phyloP scores from a whole-genome alignment of 2,329 filamentous ascomycete species.

The Catunica adiposa region DNA sequence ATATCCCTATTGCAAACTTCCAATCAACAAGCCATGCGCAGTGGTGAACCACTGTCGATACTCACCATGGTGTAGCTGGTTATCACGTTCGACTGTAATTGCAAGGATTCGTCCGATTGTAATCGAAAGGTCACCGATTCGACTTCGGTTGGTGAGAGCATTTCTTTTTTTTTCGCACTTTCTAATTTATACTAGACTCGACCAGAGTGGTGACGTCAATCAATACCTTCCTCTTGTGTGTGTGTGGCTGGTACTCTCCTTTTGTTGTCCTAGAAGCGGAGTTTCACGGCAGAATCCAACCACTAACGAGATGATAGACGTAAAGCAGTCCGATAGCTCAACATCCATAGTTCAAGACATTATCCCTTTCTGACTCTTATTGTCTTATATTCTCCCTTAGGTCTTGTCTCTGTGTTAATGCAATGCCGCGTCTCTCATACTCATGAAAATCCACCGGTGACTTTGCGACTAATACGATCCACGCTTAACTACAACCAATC shows the following conservation, averaged over 20 bases:
- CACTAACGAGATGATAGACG: too few relatives aligned
- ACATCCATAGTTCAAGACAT: too few relatives aligned
- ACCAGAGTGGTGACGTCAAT: too few relatives aligned
- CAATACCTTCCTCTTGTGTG: too few relatives aligned
- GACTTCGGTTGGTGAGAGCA: conserved; percentile 14
- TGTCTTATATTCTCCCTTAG: too few relatives aligned
- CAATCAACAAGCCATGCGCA: conserved; percentile 6
- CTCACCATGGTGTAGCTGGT: conserved; percentile 15
- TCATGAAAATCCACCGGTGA: background rate
- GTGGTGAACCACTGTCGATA: conserved; percentile 12
- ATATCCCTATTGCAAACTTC: background rate
- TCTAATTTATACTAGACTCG: background rate
- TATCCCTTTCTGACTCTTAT: too few relatives aligned
- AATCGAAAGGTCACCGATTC: conserved; percentile 14
- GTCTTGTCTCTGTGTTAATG: too few relatives aligned
- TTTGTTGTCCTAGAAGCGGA: too few relatives aligned
- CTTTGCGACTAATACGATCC: conserved; percentile 15
- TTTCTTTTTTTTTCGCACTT: conserved; percentile 19
- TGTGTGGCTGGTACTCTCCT: too few relatives aligned
- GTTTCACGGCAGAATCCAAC: too few relatives aligned
- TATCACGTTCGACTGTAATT: conserved; percentile 15
- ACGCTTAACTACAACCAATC: conserved; percentile 1
- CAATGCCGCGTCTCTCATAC: background rate
- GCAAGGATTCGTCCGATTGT: conserved; percentile 1
- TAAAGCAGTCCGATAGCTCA: too few relatives aligned